Percentiles rank a stretch among this genome's conserved stretches.
Evolutionary conservation across 1,284 basidiomycete species (phyloP).

Genomic region (Malassezia psittaci): DNA sequence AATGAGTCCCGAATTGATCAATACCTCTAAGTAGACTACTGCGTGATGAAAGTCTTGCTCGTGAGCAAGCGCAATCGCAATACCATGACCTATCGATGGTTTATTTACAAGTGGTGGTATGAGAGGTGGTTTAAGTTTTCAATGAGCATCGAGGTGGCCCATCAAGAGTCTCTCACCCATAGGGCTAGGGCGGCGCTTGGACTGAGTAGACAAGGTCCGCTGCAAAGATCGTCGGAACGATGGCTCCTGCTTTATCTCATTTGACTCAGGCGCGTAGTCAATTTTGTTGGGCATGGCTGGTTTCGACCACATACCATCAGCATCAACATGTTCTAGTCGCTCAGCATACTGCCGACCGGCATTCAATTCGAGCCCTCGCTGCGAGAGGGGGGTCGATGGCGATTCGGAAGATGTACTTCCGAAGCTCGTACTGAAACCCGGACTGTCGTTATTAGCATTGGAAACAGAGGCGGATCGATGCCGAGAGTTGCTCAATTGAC

Average conservation of each 20-base stretch:
- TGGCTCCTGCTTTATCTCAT: not conserved
- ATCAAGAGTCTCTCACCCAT: slow-evolving; percentile 41
- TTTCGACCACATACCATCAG: slow-evolving; percentile 5
- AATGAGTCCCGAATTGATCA: not conserved
- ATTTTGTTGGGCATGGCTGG: not conserved
- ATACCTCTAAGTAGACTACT: no score
- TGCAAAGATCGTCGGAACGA: not conserved
- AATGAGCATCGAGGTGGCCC: slow-evolving; percentile 25
- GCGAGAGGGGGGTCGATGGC: not conserved
- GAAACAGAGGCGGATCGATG: not conserved
- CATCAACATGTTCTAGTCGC: slow-evolving; percentile 1
- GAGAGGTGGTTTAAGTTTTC: not conserved
- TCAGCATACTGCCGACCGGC: not conserved
- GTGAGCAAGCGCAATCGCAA: no score
- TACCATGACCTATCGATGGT: no score
- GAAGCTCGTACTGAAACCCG: not conserved
- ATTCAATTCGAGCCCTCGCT: not conserved
- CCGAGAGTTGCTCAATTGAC: not conserved
- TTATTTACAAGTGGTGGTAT: not conserved
- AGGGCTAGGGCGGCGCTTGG: slow-evolving; percentile 34
- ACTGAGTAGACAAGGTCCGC: not conserved
- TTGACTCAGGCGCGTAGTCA: not conserved
- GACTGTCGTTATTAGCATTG: not conserved
- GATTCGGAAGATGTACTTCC: not conserved
- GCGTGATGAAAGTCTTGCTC: no score